phyloP scores from a whole-genome alignment of 2,329 filamentous ascomycete genomes.

The Coniochaeta hoffmannii region DNA sequence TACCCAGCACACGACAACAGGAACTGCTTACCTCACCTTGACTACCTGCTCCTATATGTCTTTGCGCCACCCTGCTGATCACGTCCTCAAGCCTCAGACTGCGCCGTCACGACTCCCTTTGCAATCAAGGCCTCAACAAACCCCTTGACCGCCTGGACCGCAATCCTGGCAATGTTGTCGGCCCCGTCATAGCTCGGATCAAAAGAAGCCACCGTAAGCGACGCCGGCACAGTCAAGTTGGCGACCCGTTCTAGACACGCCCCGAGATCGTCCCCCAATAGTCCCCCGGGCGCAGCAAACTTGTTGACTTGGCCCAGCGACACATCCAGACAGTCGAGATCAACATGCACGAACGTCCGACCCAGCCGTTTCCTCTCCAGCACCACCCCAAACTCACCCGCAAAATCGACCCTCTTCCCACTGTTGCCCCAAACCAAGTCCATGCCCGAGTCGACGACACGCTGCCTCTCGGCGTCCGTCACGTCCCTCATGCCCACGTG shows the following conservation, averaged over 20 bases:
- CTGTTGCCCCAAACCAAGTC: constrained; percentile 14
- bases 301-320: constrained; percentile 7
- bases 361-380: neutral
- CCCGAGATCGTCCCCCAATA: constrained; percentile 5
- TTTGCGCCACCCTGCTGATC: too few species aligned
- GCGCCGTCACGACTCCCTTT: neutral
- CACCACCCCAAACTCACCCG: neutral
- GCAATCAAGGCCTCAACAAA: neutral
- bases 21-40: too few species aligned
- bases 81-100: neutral
- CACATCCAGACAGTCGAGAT: constrained; percentile 7
- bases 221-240: constrained; percentile 3
- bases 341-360: constrained; percentile 7
- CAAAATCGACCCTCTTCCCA: constrained; percentile 3
- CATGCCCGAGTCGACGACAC: constrained; percentile 22
- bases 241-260: constrained; percentile 6
- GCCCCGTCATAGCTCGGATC: constrained; percentile 8
- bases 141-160: neutral
- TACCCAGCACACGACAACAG: too few species aligned
- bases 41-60: too few species aligned
- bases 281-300: constrained; percentile 6
- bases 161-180: neutral
- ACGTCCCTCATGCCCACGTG: constrained; percentile 21
- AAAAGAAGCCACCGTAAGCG: constrained; percentile 9
- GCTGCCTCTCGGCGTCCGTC: constrained; percentile 19